Evolutionary conservation across 1,284 basidiomycete species (phyloP).

Genomic region (Sporisorium sorghi): DNA sequence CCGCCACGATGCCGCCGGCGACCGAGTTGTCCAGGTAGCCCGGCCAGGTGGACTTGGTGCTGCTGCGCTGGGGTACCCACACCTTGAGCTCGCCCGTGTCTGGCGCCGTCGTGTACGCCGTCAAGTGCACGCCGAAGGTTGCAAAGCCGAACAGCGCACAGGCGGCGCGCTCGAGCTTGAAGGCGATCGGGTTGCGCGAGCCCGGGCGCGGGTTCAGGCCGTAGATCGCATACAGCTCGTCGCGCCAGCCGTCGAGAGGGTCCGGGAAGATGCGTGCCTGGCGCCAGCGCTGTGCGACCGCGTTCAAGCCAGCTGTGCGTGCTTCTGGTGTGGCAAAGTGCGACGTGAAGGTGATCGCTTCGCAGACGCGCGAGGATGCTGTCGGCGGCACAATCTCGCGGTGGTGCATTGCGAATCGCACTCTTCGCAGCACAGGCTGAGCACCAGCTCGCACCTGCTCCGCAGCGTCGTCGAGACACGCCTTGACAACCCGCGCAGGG

Average conservation of each 20-base stretch:
- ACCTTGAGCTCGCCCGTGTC: conserved; percentile 70
- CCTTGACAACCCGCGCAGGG: conserved; percentile 44
- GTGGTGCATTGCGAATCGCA: conserved; percentile 39
- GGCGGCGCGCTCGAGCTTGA: conserved; percentile 88
- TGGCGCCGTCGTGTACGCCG: conserved; percentile 67
- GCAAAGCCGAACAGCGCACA: conserved; percentile 88
- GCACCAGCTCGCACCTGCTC: conserved; percentile 12
- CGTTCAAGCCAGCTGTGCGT: conserved; percentile 41
- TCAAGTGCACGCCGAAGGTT: conserved; percentile 88
- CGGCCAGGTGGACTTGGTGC: conserved; percentile 83
- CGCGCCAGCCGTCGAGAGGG: conserved; percentile 68
- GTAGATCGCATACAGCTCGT: conserved; percentile 64
- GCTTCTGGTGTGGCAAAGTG: conserved; percentile 27
- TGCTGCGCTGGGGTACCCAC: conserved; percentile 88
- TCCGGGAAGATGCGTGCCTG: conserved; percentile 51
- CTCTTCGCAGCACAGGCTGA: conserved; percentile 22
- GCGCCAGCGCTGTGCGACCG: conserved; percentile 52
- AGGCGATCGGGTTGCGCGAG: conserved; percentile 73
- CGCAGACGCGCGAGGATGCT: conserved; percentile 15
- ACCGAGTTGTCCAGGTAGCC: conserved; percentile 67
- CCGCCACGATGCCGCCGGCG: conserved; percentile 75
- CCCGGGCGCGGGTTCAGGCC: conserved; percentile 35
- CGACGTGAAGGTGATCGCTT: conserved; percentile 36
- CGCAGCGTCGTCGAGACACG: conserved; percentile 37
- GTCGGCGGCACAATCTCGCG: conserved; percentile 36